Evolutionary conservation across 306 rosid genomes (phyloP).

Genomic region (Pyrus bretschneideri): DNA sequence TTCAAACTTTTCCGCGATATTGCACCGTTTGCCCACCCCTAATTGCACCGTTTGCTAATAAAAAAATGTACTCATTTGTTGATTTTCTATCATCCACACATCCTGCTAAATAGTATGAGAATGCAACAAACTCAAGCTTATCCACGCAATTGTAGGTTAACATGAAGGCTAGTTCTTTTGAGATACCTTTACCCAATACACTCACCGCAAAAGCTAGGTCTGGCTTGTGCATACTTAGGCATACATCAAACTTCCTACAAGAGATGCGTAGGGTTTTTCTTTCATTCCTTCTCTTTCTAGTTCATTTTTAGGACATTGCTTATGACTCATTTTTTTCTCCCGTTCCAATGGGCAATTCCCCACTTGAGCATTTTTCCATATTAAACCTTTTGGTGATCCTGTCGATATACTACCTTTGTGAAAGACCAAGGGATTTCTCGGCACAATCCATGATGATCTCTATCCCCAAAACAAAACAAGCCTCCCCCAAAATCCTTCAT

Average conservation of each 20-base stretch:
- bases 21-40: no score
- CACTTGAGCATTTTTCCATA: background rate
- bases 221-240: background rate
- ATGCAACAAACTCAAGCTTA: background rate
- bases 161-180: background rate
- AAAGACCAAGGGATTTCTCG: no score
- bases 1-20: no score
- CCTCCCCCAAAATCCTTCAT: no score
- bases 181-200: background rate
- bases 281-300: background rate
- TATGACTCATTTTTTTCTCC: background rate
- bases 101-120: no score
- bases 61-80: no score
- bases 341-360: background rate
- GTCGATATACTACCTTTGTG: no score
- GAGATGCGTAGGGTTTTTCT: background rate
- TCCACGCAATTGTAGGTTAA: background rate
- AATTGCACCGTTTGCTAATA: no score
- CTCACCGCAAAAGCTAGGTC: background rate
- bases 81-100: no score
- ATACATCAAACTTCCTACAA: background rate
- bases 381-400: no score
- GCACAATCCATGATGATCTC: no score
- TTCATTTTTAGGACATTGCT: background rate
- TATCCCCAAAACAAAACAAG: no score